phyloP scores from a whole-genome alignment of 2,329 filamentous ascomycete species.

The Nigrospora sphaerica region DNA sequence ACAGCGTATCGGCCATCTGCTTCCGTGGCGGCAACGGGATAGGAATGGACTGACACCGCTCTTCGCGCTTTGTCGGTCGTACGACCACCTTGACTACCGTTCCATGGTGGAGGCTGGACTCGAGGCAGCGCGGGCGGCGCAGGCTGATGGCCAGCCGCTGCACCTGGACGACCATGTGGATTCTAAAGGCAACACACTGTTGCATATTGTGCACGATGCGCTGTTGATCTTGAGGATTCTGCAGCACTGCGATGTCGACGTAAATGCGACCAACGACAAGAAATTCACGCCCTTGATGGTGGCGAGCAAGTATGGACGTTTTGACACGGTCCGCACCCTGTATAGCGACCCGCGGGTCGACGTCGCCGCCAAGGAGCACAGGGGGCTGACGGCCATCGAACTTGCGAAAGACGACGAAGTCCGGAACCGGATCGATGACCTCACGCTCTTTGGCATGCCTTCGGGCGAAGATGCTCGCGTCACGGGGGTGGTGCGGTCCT shows the following conservation, averaged over 20 bases:
- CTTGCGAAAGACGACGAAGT: constrained; percentile 97
- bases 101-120: constrained; percentile 82
- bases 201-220: constrained; percentile 92
- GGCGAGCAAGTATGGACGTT: constrained; percentile 93
- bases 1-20: constrained; percentile 61
- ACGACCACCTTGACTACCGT: constrained; percentile 83
- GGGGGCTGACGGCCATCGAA: constrained; percentile 90
- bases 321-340: constrained; percentile 84
- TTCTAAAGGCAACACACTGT: constrained; percentile 81
- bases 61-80: constrained; percentile 90
- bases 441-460: constrained; percentile 73
- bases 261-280: constrained; percentile 92
- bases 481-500: constrained; percentile 88
- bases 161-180: constrained; percentile 93
- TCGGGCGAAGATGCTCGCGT: constrained; percentile 71
- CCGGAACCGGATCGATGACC: constrained; percentile 89
- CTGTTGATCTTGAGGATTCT: constrained; percentile 70
- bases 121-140: constrained; percentile 62
- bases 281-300: constrained; percentile 95
- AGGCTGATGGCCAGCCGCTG: constrained; percentile 71
- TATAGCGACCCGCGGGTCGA: constrained; percentile 88
- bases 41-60: constrained; percentile 97
- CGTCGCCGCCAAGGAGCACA: constrained; percentile 70
- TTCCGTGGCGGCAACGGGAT: constrained; percentile 87
- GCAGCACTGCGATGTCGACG: constrained; percentile 83